Evolutionary conservation across 352 stramenopile species (phyloP), one percentile per base, ranked within the genome.

Genomic region (Globisporangium spiculum): DNA sequence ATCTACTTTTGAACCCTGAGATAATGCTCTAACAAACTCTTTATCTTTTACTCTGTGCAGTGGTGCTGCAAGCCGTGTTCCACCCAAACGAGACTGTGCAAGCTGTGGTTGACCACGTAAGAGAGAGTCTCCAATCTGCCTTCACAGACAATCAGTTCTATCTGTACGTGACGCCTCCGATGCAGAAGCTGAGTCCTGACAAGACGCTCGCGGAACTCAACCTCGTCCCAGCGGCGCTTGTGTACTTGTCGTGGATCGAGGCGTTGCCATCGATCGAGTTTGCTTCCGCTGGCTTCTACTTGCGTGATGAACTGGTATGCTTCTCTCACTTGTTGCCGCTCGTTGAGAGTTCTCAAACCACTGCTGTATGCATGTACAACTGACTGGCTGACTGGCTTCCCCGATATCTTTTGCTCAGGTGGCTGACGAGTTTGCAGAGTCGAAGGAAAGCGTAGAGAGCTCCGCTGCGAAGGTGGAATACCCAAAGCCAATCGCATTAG

Each of bases 21-120:
- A 48, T 7, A 10, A 2, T 52, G 3, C 5, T 70, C 4, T 44
- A 9, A 66, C 24, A 27, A 36, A 44, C 1, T 22, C 53, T 16
- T 16, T 30, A 18, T 22, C 4, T 63, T 5, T 7, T 34, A 16
- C 41, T 59, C 2, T 56, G 6, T 38, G 16, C 22, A 96, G 89
- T 89, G 20, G 72, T 91, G 20, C 50, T 96, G 36, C 89, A 96
- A 72, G 84, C 86, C n/a, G 73, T 75, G 10, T 96, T 96, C 71
- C 89, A 96, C 59, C 86, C 89, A 14, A 87, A 83, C 56, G 89
- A 96, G 79, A 90, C 77, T 0, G 67, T 95, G 2, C 77, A 79
- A 67, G 83, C 91, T 65, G 84, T 96, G 18, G 78, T 91, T 24
- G 64, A 79, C 8, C 82, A 91, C 65, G 79, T 96, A 22, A 73